Conservation (phyloP, 192 early-diverging fungal species). For the Linnemannia schmuckeri region DNA sequence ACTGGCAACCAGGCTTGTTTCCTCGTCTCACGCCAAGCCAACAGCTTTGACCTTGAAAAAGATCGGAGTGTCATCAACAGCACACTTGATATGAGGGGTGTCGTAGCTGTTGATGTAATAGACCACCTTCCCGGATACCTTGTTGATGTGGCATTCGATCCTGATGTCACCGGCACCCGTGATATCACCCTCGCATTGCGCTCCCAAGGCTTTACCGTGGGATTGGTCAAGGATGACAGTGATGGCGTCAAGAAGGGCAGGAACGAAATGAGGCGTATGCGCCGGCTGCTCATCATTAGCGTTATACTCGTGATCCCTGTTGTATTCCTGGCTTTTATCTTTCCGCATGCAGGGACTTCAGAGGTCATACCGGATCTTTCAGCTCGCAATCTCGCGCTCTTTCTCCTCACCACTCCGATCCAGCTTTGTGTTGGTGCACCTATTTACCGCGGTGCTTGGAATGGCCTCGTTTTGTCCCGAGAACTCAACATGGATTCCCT, state of each 20-base stretch:
- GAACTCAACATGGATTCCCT: constrained; percentile 83
- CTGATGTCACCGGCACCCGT: constrained; percentile 3
- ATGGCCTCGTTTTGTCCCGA: constrained; percentile 62
- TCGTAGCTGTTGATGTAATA: background rate
- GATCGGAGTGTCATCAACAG: background rate
- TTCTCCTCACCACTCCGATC: constrained; percentile 72
- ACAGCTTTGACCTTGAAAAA: background rate
- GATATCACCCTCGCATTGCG: constrained; percentile 7
- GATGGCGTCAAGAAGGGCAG: background rate
- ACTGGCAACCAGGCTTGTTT: constrained; percentile 11
- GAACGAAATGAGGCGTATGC: background rate
- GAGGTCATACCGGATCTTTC: constrained; percentile 67
- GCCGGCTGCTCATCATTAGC: constrained; percentile 2
- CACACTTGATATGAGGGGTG: background rate
- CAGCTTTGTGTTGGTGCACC: constrained; percentile 75
- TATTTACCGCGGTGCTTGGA: constrained; percentile 74
- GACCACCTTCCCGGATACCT: background rate
- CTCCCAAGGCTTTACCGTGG: background rate
- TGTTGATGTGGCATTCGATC: constrained; percentile 6
- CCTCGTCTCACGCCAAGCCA: background rate
- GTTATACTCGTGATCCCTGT: background rate
- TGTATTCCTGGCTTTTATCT: constrained; percentile 12
- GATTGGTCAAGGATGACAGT: background rate
- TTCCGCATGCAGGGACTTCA: constrained; percentile 6
- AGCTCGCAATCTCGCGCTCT: constrained; percentile 59